Conservation (phyloP, 2,329 filamentous ascomycete species). For the Teratosphaeria destructans region DNA sequence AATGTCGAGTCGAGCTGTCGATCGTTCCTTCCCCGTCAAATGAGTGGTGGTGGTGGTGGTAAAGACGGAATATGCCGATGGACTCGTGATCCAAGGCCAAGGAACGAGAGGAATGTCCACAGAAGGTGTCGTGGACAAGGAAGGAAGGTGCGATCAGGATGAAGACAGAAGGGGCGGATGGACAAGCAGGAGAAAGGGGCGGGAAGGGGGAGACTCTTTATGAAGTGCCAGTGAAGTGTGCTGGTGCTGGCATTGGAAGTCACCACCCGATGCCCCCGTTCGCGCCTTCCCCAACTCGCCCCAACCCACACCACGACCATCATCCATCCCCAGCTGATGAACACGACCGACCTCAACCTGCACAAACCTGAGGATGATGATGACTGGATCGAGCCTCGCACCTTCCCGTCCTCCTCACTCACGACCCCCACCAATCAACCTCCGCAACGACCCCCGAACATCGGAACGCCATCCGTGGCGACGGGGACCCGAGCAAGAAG, state of each 20-base stretch:
- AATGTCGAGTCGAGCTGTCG: not conserved
- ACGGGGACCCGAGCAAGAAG: not conserved
- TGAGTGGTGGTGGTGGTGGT: not conserved
- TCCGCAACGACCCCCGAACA: not conserved
- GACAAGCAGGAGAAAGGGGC: not conserved
- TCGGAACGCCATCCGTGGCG: not conserved
- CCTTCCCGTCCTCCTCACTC: not conserved
- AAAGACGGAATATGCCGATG: conserved; percentile 7
- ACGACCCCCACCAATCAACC: not conserved
- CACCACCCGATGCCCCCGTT: not conserved
- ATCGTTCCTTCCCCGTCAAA: not conserved
- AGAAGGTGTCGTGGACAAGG: not conserved
- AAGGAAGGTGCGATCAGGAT: not conserved
- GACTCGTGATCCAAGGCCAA: conserved; percentile 7
- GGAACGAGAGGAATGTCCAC: conserved; percentile 6
- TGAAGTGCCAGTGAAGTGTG: not conserved
- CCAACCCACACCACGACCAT: too few relatives aligned
- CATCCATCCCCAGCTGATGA: too few relatives aligned
- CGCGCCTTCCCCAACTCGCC: not conserved
- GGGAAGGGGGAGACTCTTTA: not conserved
- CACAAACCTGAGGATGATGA: too few relatives aligned
- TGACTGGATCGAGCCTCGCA: too few relatives aligned
- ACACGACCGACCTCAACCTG: too few relatives aligned
- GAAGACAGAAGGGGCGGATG: not conserved
- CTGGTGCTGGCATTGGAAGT: too few relatives aligned